Evolutionary conservation across 768 basidiomycete genomes (phyloP), one percentile per base, ranked within the genome.

Genomic region (Collybia nuda): DNA sequence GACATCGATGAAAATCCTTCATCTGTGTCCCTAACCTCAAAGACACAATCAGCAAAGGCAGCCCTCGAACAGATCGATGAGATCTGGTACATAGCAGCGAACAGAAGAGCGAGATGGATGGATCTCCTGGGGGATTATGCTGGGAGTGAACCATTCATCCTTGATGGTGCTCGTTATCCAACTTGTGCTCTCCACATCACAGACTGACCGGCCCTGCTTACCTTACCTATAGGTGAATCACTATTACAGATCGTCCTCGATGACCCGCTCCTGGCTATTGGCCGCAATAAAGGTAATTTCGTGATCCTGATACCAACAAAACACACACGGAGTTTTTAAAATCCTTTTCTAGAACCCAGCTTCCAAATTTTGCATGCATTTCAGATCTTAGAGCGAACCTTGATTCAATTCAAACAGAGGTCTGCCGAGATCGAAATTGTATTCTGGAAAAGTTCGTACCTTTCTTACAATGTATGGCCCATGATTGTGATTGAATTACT

Each of bases 71-170:
- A 36, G 6, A 47, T 58, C 22, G 58, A 65, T 28, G 36, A 52
- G n/a, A 38, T 37, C 6, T 58, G 59, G 56, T 61, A 55, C 39
- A 54, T 26, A 11, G 40, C 47, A 1, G 51, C 59, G 9, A 54
- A 42, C 28, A 48, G 55, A 35, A 32, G 50, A 2, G 56, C 63
- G 1, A 47, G 67, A 48, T 62, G 81, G 60, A 86, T 88, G 85
- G 86, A 88, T 62, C 69, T 88, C 7, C 65, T 88, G 23, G 84
- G 85, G 3, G 86, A 86, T 58, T 88, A 86, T 61, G 85, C 82
- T 18, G 86, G 86, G 1, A 75, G 61, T 29, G 86, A 88, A 59
- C 73, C 74, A 14, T 88, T 88, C 58, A 57, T 86, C 36, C 69
- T 88, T 50, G 84, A 87, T 62, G 85, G 85, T 81, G 61, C 32